phyloP scores from a whole-genome alignment of 2,329 filamentous ascomycete genomes.

The Triangularia setosa region DNA sequence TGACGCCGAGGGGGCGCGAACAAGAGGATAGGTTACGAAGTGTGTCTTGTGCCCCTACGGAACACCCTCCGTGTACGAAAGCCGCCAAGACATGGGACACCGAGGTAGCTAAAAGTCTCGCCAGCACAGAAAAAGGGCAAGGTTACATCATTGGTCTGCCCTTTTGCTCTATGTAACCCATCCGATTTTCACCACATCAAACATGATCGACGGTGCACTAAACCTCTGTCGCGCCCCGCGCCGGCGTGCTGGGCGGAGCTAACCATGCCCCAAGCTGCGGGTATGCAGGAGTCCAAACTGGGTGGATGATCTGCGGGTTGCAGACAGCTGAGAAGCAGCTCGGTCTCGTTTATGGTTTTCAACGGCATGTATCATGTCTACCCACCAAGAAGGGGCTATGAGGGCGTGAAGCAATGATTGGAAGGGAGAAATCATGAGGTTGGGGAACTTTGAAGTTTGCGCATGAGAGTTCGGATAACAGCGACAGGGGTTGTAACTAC shows the following conservation, averaged over 20 bases:
- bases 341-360: not conserved
- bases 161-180: not conserved
- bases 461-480: not conserved
- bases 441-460: not conserved
- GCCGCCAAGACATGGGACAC: too few relatives aligned
- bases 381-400: too few relatives aligned
- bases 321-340: not conserved
- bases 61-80: too few relatives aligned
- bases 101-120: too few relatives aligned
- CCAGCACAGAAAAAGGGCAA: too few relatives aligned
- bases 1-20: too few relatives aligned
- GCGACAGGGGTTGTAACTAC: too few relatives aligned
- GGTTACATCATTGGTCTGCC: not conserved
- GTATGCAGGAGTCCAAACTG: not conserved
- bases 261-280: not conserved
- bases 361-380: too few relatives aligned
- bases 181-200: not conserved
- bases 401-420: not conserved
- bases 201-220: not conserved
- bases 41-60: too few relatives aligned
- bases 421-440: not conserved
- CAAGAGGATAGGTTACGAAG: too few relatives aligned
- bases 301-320: not conserved
- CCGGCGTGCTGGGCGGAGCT: not conserved
- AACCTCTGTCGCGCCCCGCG: not conserved